phyloP scores from a whole-genome alignment of 2,329 filamentous ascomycete genomes.

The Uncinocarpus reesii region DNA sequence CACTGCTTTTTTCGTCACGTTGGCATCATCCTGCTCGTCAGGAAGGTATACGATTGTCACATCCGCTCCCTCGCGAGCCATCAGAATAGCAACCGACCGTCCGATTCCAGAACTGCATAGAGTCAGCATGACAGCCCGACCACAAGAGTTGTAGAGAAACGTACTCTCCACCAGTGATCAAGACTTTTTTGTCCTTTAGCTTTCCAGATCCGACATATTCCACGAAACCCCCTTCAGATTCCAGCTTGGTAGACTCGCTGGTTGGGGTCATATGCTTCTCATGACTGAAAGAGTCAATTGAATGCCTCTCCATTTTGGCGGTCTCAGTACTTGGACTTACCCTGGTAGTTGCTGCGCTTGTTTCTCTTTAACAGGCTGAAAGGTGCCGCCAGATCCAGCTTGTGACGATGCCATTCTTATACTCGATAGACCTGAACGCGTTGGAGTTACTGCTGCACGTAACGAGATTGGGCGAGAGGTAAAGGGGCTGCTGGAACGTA shows the following conservation, averaged over 20 bases:
- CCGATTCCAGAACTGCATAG: conserved; percentile 44
- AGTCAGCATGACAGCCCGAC: background rate
- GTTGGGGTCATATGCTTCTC: conserved; percentile 23
- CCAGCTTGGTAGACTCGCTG: conserved; percentile 30
- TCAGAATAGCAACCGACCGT: conserved; percentile 45
- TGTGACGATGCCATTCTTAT: conserved; percentile 15
- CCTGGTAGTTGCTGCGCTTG: conserved; percentile 14
- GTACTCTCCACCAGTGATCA: conserved; percentile 50
- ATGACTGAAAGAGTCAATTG: background rate
- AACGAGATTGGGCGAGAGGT: background rate
- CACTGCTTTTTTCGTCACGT: conserved; percentile 44
- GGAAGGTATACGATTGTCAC: conserved; percentile 47
- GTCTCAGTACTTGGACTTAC: background rate
- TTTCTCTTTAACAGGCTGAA: conserved; percentile 12
- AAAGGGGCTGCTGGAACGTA: background rate
- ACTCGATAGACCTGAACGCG: background rate
- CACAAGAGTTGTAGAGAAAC: conserved; percentile 18
- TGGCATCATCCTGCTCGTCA: conserved; percentile 47
- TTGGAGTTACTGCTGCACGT: background rate
- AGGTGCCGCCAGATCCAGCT: conserved; percentile 13
- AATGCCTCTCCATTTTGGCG: background rate
- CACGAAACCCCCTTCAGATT: conserved; percentile 21
- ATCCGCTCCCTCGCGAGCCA: conserved; percentile 50
- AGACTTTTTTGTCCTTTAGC: conserved; percentile 41
- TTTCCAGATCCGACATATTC: conserved; percentile 41